Base-by-base conservation (phyloP, 441 rosid species). In the Adansonia rubrostipa region DNA sequence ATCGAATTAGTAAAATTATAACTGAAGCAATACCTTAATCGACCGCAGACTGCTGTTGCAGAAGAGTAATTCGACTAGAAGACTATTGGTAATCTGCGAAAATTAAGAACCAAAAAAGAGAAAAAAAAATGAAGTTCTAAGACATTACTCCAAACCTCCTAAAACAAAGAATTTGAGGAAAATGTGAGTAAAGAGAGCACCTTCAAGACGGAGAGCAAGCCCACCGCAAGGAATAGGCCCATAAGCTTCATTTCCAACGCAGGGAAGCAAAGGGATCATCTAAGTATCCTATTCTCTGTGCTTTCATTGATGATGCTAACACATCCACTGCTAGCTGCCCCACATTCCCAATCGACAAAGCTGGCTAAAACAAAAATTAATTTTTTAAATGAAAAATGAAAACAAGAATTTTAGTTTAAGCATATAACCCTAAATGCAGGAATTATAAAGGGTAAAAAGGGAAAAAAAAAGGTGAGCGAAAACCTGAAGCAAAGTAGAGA, bases 301-400 rank as follows among this genome's bases (percentile, higher is more conserved):
- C 98, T 73, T 77, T 82, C 24, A 80, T 84, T 1, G 97, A 89
- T 9, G 98, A 90, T 15, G 94, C 90, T 79, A 96, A 78, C 48
- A 94, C 84, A 89, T 96, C 99, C 79, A 92, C 88, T 0, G 96
- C 97, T 6, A 96, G 87, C 85, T 96, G 96, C 60, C 97, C 99
- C 45, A 94, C 98, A 79, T 92, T 96, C 76, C 99, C 98, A 51
- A 92, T 90, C 47, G 98, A 96, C 67, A 96, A 76, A 28, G 97
- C 98, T 24, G 97, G 99, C 97, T 94, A 80, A 45, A 58, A 50
- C 13, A 62, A 48, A 13, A 14, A 77, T 54, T 50, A 78, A 9
- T 9, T 0, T 20, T 5, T 14, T 51, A 24, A 24, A 73, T 42
- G 11, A 50, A 42, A 33, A 14, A 9, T 6, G 78, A 84, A 6